Evolutionary conservation across 352 stramenopile genomes (phyloP), one percentile per base, ranked within the genome.

Genomic region (Thalassiosira hispida): DNA sequence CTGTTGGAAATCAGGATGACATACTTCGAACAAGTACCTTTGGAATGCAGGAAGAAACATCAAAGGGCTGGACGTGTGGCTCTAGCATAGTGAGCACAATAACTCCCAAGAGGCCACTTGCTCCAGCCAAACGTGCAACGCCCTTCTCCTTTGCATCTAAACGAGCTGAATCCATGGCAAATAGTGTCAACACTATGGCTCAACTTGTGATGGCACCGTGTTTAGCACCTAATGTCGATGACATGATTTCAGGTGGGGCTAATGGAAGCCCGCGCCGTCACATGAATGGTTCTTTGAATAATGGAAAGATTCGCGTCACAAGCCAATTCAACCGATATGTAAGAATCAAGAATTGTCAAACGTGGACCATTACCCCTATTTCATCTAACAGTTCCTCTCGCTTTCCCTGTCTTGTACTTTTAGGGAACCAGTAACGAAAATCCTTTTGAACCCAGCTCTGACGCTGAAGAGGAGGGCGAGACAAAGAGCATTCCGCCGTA

Each of bases 141-240:
- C 75, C 79, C 35, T 87, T 84, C 67, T 87, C 75, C 5, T 87
- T 87, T 66, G 69, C 79, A 55, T 64, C 52, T 35, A 83, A 80
- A 42, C 73, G 67, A 46, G 79, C 79, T 20, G 64, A 84, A 53
- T 74, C 72, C 25, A 81, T 94, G 62, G 86, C 84, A 57, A 80
- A 88, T 69, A 75, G 89, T 29, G 69, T 91, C 6, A 87, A 85
- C 68, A 86, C 57, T 33, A 80, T 88, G 60, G 89, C 89, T 22
- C 84, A 92, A 59, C 63, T 91, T 16, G 84, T 92, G 47, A 84
- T 94, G n/a, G 86, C 89, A 29, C 88, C 88, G n/a, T 93, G 88
- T 52, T 86, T 91, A 12, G 80, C 84, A 38, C 85, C 83, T 23
- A 53, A 65, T 6, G 25, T 89, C 20, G 38, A 67, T 44, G 69